Evolutionary conservation across 441 rosid genomes (phyloP), one percentile per base, ranked within the genome.

Genomic region (Gossypium davidsonii): DNA sequence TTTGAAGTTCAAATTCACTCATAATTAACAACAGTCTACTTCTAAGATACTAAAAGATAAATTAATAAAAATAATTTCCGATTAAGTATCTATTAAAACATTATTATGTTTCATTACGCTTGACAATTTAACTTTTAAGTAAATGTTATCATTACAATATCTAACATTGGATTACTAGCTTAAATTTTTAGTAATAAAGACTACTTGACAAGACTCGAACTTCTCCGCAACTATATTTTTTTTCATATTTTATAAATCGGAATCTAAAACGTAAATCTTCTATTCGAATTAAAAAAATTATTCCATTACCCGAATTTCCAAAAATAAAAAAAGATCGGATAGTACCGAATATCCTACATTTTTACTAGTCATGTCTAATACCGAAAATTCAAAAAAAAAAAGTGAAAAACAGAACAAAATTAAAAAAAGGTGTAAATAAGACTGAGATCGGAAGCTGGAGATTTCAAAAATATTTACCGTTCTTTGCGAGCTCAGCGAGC

Each of bases 401-500:
- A 23, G 42, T 34, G 46, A 46, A 61, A 20, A 60, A 28, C 44
- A 4, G 34, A 28, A 5, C 20, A 25, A 20, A 62, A 46, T 2
- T 70, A 64, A 59, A 14, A 23, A 11, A 20, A 67, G 15, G 39
- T 28, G 21, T 28, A 59, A 69, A 48, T 28, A 66, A 73, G 65
- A 67, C 8, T 57, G 76, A 80, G 80, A 81, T 79, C 80, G 64
- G 60, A 61, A 17, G 60, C 49, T 59, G 11, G 51, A 75, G 44
- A 15, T 15, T 64, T 20, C 10, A 44, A 20, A 17, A 57, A 57
- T 4, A 8, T 49, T 51, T 64, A 93, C 99, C 99, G 86, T 93
- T 89, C 79, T 95, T 93, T 51, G 99, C 98, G 49, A 92, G 94
- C 80, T 93, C 97, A 9, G 99, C 96, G 12, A 95, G 91, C 75